Evolutionary conservation across 2,329 filamentous ascomycete species (phyloP).

Genomic region (Scedosporium apiospermum): DNA sequence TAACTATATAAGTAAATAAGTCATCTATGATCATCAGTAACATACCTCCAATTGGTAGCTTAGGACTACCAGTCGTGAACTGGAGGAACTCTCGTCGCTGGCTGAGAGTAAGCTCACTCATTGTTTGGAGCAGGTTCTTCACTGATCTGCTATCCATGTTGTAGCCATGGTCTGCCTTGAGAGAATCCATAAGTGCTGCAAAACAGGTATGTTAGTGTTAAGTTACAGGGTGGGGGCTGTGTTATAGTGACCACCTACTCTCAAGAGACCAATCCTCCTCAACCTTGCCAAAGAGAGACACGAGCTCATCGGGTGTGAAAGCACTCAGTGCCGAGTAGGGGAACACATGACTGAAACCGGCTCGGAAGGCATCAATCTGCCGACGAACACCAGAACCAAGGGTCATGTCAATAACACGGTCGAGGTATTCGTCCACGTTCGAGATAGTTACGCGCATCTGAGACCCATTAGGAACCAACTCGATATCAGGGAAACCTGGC

Average conservation of each 20-base stretch:
- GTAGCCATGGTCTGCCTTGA: constrained; percentile 97
- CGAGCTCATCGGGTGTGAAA: constrained; percentile 90
- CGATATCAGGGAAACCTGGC: constrained; percentile 80
- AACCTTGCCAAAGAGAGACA: constrained; percentile 84
- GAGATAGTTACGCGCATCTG: constrained; percentile 73
- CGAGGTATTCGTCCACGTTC: constrained; percentile 83
- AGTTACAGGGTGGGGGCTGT: neutral
- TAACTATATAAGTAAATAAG: neutral
- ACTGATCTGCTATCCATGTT: constrained; percentile 98
- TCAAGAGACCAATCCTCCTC: constrained; percentile 98
- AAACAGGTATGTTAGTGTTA: constrained; percentile 16
- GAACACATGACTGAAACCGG: constrained; percentile 92
- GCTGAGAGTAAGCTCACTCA: constrained; percentile 71
- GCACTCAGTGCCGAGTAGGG: constrained; percentile 85
- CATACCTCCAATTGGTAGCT: constrained; percentile 94
- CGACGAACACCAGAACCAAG: constrained; percentile 77
- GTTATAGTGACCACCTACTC: constrained; percentile 51
- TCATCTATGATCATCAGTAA: constrained; percentile 11
- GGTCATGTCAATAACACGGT: constrained; percentile 85
- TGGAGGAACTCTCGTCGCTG: constrained; percentile 91
- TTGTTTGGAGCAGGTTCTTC: constrained; percentile 82
- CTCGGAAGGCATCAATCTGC: constrained; percentile 84
- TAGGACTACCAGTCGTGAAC: constrained; percentile 95
- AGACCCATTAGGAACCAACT: constrained; percentile 66
- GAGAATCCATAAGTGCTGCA: constrained; percentile 85